Percentiles rank a stretch among this genome's conserved stretches.
These are phyloP conservation scores for Mortierella claussenii DNA, from an alignment of 192 early-diverging fungal species.

Conservation along the genomic window DNA sequence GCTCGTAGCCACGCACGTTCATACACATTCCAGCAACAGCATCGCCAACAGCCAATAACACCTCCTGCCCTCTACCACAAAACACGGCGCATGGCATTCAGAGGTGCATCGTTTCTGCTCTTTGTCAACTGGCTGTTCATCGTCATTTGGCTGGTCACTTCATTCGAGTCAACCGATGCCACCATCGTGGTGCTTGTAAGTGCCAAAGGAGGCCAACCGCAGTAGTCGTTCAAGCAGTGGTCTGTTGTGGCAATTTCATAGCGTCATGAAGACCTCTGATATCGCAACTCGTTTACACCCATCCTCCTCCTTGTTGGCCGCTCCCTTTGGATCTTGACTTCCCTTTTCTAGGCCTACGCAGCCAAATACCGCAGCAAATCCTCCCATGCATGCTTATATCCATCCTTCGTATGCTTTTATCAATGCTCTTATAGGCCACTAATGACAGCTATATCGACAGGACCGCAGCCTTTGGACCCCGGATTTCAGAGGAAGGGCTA, in stretches of 20 bases:
- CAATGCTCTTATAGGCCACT: slow-evolving; percentile 54
- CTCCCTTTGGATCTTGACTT: background rate
- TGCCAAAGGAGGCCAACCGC: too few species aligned
- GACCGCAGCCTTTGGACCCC: slow-evolving; percentile 87
- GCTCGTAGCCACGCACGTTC: too few species aligned
- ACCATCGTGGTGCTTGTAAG: slow-evolving; percentile 41
- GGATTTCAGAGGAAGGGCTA: slow-evolving; percentile 74
- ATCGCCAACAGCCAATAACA: too few species aligned
- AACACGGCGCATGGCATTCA: slow-evolving; percentile 37
- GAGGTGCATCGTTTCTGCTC: slow-evolving; percentile 33
- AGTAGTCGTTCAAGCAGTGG: too few species aligned
- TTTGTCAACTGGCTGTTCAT: slow-evolving; percentile 47
- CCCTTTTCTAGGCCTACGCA: background rate
- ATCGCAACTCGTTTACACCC: too few species aligned
- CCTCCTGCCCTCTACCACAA: too few species aligned
- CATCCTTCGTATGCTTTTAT: background rate
- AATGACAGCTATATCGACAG: slow-evolving; percentile 70
- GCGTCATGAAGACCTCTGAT: too few species aligned
- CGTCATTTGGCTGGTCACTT: slow-evolving; percentile 28
- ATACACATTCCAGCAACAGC: too few species aligned
- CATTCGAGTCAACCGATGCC: slow-evolving; percentile 43
- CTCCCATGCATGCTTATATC: background rate
- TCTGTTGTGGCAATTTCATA: too few species aligned
- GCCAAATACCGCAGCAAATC: background rate
- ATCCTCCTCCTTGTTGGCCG: background rate